Base-by-base conservation (phyloP, 2,329 filamentous ascomycete genomes). In the Dendrostoma leiphaemia region DNA sequence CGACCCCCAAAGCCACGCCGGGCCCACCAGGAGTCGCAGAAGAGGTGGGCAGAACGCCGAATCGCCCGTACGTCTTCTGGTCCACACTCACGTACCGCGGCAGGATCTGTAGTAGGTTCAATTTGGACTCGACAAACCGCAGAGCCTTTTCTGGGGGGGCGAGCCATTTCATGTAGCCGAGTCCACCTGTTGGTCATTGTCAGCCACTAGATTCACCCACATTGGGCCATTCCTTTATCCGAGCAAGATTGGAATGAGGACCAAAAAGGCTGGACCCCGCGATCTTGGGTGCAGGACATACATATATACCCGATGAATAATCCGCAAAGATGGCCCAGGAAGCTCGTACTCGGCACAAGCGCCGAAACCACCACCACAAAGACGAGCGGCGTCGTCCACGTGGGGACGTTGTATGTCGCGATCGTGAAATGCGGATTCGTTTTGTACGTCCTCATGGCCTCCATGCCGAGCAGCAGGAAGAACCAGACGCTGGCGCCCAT, bases 21-120 rank as follows among this genome's bases (percentile, higher is more conserved):
- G 79, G 75, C 15, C 79, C 69, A 59, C 75, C 73, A 6, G 72
- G 67, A 43, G 67, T 65, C 32, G 70, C 63, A 17, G 71, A 67
- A 51, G 70, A 67, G 37, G 65, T 65, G 60, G 64, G 93, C 53
- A 97, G 75, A 13, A 97, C 89, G 2, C 93, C 93, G 64, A 96
- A 97, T 50, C 93, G 82, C 7, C 93, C 93, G 65, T 93, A 96
- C 6, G 90, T 96, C 79, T 96, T 97, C 71, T 96, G 92, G 66
- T 97, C 93, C 15, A 97, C 86, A 53, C 90, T 95, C 45, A 97
- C 88, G 65, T 96, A 97, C 71, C 96, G 90, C 41, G 93, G 93
- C 24, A 97, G 73, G 56, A 91, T 81, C 19, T 85, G 89, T 21
- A 96, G 78, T 9, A 97, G 78, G 65, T 96, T 94, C 56, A 97